phyloP scores from a whole-genome alignment of 1,284 basidiomycete species.

The Schizophyllum commune region DNA sequence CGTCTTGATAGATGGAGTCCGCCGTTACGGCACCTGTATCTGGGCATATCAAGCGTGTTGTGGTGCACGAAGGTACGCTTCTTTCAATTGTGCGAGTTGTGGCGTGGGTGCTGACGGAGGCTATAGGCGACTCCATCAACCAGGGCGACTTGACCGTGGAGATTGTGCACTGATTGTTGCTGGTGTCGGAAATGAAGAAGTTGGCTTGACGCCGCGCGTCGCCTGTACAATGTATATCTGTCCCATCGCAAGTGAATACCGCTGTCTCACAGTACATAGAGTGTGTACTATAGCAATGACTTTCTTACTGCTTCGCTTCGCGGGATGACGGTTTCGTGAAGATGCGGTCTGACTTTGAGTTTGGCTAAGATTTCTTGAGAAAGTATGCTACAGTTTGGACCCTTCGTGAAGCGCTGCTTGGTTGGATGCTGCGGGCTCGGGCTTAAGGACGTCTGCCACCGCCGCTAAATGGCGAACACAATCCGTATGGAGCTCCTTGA shows the following conservation, averaged over 20 bases:
- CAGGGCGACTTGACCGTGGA: constrained; percentile 84
- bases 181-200: not conserved
- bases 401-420: no score
- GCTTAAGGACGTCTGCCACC: not conserved
- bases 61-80: constrained; percentile 71
- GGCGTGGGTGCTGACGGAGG: not conserved
- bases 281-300: not conserved
- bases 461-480: constrained; percentile 13
- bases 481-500: constrained; percentile 40
- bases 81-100: constrained; percentile 6
- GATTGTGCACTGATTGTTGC: constrained; percentile 55
- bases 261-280: not conserved
- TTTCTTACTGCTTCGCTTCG: not conserved
- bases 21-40: constrained; percentile 92
- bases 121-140: constrained; percentile 76
- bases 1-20: constrained; percentile 78
- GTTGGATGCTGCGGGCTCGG: no score
- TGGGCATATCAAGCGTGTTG: constrained; percentile 89
- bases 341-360: no score
- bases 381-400: no score
- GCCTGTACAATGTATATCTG: not conserved
- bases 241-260: not conserved
- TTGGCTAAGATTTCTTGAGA: no score
- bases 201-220: not conserved
- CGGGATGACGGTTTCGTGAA: no score